Evolutionary conservation across 257 asterid species (phyloP).

Genomic region (Plantago ovata): DNA sequence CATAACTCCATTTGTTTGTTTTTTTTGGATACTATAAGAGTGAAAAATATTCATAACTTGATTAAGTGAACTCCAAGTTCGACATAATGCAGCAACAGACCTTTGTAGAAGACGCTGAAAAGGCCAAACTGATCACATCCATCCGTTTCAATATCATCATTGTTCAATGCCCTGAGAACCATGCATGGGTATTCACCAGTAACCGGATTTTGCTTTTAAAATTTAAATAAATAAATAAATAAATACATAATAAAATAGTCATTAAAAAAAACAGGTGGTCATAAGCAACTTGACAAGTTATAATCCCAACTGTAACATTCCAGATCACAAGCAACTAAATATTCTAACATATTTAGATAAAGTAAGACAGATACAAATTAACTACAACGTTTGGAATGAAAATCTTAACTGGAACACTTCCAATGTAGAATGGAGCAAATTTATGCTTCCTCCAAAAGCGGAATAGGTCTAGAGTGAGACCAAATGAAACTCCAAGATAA

Average conservation of each 20-base stretch:
- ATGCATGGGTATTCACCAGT: constrained; percentile 95
- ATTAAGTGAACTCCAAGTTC: not conserved
- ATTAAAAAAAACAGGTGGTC: too few species aligned
- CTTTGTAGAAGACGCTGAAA: constrained; percentile 58
- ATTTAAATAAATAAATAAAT: too few species aligned
- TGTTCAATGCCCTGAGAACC: constrained; percentile 72
- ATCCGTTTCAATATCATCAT: constrained; percentile 64
- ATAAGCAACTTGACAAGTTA: not conserved
- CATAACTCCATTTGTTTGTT: not conserved
- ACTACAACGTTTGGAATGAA: not conserved
- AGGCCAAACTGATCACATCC: constrained; percentile 62
- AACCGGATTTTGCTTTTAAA: constrained; percentile 36
- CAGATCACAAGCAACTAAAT: not conserved
- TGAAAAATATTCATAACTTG: too few species aligned
- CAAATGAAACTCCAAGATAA: constrained; percentile 89
- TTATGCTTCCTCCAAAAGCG: constrained; percentile 91
- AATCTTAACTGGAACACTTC: constrained; percentile 38
- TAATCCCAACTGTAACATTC: not conserved
- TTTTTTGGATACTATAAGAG: too few species aligned
- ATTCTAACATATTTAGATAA: not conserved
- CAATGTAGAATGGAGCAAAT: constrained; percentile 87
- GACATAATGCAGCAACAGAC: not conserved
- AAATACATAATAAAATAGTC: too few species aligned
- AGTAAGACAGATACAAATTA: not conserved
- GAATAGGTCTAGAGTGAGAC: constrained; percentile 82